phyloP scores from a whole-genome alignment of 208 protist genomes.

The Angomonas deanei region DNA sequence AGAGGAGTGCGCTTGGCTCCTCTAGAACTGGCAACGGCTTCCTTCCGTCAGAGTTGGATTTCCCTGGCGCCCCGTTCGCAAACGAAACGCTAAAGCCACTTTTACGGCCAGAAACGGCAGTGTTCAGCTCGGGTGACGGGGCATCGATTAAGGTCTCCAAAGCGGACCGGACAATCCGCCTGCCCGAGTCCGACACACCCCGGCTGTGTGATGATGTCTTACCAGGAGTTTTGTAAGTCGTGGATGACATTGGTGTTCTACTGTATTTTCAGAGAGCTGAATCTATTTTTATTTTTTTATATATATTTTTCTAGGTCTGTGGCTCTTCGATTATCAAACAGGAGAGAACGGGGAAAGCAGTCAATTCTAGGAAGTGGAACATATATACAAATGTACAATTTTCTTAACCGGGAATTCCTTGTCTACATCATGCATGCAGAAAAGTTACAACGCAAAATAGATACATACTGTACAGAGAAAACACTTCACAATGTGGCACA shows the following conservation, averaged over 20 bases:
- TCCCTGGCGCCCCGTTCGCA: conserved; percentile 1
- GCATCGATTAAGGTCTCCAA: conserved; percentile 61
- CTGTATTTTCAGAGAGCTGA: too few relatives aligned
- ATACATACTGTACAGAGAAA: conserved; percentile 1
- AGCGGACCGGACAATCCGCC: conserved; percentile 66
- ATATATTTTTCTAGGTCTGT: background rate
- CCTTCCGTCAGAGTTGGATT: too few relatives aligned
- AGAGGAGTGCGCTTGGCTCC: conserved; percentile 65
- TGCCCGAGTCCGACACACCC: conserved; percentile 21
- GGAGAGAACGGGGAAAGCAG: too few relatives aligned
- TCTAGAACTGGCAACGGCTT: background rate
- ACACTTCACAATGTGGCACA: background rate
- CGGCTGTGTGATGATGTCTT: background rate
- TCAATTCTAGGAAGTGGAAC: conserved; percentile 5
- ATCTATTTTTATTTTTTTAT: too few relatives aligned
- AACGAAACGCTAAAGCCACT: background rate
- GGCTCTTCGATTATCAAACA: background rate
- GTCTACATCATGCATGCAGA: background rate
- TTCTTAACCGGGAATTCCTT: background rate
- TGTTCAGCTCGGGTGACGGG: conserved; percentile 37
- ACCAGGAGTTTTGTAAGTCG: background rate
- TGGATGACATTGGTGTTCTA: too few relatives aligned
- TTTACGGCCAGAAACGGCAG: background rate
- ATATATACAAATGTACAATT: conserved; percentile 2
- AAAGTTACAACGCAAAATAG: background rate